Base-by-base conservation (phyloP, 2,329 filamentous ascomycete species). In the Metarhizium sp. region DNA sequence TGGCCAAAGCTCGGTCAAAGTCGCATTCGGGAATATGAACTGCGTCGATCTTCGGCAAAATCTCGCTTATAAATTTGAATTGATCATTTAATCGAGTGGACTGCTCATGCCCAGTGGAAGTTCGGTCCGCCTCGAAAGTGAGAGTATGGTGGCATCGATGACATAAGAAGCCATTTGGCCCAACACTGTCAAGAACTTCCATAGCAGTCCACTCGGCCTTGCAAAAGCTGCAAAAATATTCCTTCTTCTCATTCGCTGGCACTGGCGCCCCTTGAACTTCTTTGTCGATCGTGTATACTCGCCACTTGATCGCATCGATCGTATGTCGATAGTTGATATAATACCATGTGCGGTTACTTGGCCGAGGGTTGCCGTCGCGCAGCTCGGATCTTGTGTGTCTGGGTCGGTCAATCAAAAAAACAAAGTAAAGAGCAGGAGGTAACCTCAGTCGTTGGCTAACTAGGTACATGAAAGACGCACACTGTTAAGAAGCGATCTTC, bases 241-340 rank as follows among this genome's bases (percentile, higher is more conserved):
- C 94, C 70, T 96, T 96, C 69, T 90, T 88, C 71, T 97, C 92
- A 55, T 82, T 82, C 10, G 86, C 87, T 0, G 90, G 86, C 18
- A 89, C 85, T 16, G 89, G 88, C 56, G 90, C 86, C 16, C 86
- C 85, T 71, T 96, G 92, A 57, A 97, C 90, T 54, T 87, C 85
- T 68, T 92, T 92, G 62, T 92, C 91, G 62, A 97, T 84, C 55
- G 86, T 87, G 67, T 92, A 92, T 52, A 96, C 85, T 59, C 90
- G 87, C 81, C 88, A 99, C 71, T 99, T 99, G 73, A 96, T 95
- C 51, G 90, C 90, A 72, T 99, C 94, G 66, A 99, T 90, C 40
- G 92, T 90, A 56, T 90, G 88, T 57, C 94, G 90, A 66, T 95
- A 95, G 69, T 96, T 92, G 68, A 99, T 92, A 72, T 90, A 99